Evolutionary conservation across 495 filamentous ascomycete genomes (phyloP).

Genomic region (Podospora sp.): DNA sequence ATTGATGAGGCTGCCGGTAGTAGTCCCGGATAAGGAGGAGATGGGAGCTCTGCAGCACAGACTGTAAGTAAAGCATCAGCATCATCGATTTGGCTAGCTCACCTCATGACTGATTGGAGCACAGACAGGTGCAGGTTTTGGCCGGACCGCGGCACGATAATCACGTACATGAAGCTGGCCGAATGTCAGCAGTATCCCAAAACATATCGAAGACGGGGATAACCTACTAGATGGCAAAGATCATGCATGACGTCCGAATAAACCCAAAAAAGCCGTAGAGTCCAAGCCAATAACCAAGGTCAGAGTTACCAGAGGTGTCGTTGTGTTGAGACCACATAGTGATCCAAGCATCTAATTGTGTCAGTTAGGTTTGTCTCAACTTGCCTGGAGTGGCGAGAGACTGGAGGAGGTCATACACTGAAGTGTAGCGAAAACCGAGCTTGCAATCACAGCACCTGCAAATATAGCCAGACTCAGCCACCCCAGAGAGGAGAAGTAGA

Average conservation of each 20-base stretch:
- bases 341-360: slow-evolving; percentile 7
- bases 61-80: background rate
- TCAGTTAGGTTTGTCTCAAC: background rate
- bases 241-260: background rate
- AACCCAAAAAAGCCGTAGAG: slow-evolving; percentile 13
- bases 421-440: background rate
- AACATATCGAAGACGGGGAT: background rate
- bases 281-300: slow-evolving; percentile 18
- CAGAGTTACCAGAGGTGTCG: background rate
- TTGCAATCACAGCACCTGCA: background rate
- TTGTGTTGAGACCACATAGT: slow-evolving; percentile 14
- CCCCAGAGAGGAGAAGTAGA: slow-evolving; percentile 14
- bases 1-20: slow-evolving; percentile 11
- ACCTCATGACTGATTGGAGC: slow-evolving; percentile 5
- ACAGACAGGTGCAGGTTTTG: slow-evolving; percentile 14
- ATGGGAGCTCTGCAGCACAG: slow-evolving; percentile 12
- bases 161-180: slow-evolving; percentile 12
- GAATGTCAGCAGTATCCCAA: background rate
- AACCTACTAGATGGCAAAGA: slow-evolving; percentile 12
- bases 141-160: slow-evolving; percentile 12
- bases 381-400: background rate
- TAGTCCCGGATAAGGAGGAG: slow-evolving; percentile 8
- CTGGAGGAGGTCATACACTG: slow-evolving; percentile 3
- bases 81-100: background rate
- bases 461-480: slow-evolving; percentile 11